Base-by-base conservation (phyloP, 2,329 filamentous ascomycete genomes). In the Boeremia exigua region DNA sequence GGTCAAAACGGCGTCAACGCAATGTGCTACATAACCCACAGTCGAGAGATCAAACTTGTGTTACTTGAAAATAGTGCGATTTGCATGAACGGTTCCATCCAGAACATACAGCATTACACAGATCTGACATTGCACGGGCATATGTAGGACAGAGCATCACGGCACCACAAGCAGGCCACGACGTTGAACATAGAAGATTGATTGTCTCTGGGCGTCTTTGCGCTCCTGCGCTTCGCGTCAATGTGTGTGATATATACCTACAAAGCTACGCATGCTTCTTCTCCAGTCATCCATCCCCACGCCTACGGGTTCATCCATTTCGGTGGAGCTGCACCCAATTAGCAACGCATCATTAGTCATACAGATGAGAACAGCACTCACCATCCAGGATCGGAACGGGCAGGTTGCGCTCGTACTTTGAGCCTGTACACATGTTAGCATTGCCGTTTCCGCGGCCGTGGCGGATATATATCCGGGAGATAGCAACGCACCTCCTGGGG, bases 321-420 rank as follows among this genome's bases (percentile, higher is more conserved):
- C 28, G 72, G 72, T 29, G 72, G 72, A 56, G 72, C 72, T 75
- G 40, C 29, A 30, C 14, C 37, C 23, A 14, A 56, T 71, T 59
- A 70, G 62, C 46, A 55, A 19, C 36, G 40, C 19, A 46, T 33
- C 12, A 40, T 54, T 54, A 37, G 38, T 53, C 29, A 48, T 44
- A 8, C n/a, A 7, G 11, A n/a, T 11, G 33, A 23, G 25, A 48
- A 29, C 37, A 36, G 39, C 19, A 85, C 91, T 84, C 81, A 97
- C 94, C 88, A 61, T 92, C 89, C 55, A 96, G 81, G 65, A 88
- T 87, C 30, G 88, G 92, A 54, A 86, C 84, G 30, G 92, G 91
- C 50, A 98, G 76, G 78, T 99, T 99, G 75, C 95, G 86, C 80
- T 98, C 95, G 78, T 90, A 98, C 84, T 98, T 98, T 62, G 92